phyloP scores from a whole-genome alignment of 2,329 filamentous ascomycete genomes.

The Sphaerulina populicola region DNA sequence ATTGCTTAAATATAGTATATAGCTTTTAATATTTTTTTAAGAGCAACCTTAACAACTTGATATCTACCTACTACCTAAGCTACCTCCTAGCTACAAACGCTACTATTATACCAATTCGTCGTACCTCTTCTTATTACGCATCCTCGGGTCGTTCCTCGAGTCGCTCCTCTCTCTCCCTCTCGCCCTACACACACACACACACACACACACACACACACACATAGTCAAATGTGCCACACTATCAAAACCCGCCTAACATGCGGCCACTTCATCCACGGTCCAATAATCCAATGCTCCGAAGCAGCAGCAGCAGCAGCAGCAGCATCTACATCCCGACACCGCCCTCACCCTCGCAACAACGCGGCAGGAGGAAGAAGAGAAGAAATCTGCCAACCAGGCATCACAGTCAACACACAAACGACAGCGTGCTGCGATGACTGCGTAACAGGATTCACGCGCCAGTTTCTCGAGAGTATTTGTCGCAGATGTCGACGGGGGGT shows the following conservation, averaged over 20 bases:
- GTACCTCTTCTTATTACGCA: too few relatives aligned
- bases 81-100: too few relatives aligned
- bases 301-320: neutral
- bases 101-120: too few relatives aligned
- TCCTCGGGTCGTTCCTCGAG: too few relatives aligned
- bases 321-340: neutral
- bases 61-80: too few relatives aligned
- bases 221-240: slow-evolving; percentile 16
- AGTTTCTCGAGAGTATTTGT: slow-evolving; percentile 13
- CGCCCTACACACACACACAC: too few relatives aligned
- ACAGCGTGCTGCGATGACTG: slow-evolving; percentile 19
- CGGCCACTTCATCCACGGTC: slow-evolving; percentile 15
- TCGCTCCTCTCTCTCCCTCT: too few relatives aligned
- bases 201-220: too few relatives aligned
- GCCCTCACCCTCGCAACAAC: slow-evolving; percentile 11
- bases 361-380: neutral
- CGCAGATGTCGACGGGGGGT: slow-evolving; percentile 13
- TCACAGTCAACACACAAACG: slow-evolving; percentile 7
- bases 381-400: slow-evolving; percentile 11
- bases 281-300: slow-evolving; percentile 14
- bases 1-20: too few relatives aligned
- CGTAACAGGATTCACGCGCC: slow-evolving; percentile 12
- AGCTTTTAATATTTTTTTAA: too few relatives aligned
- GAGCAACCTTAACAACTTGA: too few relatives aligned
- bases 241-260: slow-evolving; percentile 17